These are phyloP conservation scores for Eucalyptus pumila DNA, from an alignment of 345 rosid species.

Conservation along the genomic window DNA sequence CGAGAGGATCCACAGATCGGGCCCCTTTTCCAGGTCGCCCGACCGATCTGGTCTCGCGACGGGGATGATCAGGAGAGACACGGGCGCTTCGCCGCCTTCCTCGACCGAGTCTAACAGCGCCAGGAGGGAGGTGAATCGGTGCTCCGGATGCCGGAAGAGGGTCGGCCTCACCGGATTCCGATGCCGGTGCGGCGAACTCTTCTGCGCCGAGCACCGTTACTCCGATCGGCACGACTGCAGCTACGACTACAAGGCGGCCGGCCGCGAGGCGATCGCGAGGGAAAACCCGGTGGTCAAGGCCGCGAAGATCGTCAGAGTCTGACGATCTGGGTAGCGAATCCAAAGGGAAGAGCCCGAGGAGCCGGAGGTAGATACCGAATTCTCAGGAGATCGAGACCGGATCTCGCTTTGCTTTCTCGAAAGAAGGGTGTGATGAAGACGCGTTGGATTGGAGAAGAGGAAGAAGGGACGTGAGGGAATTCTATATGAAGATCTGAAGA, in stretches of 20 bases:
- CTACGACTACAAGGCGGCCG: constrained; percentile 83
- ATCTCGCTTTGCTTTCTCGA: neutral
- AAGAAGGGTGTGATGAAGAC: neutral
- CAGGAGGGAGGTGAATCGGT: constrained; percentile 62
- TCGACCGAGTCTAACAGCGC: constrained; percentile 10
- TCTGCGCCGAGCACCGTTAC: constrained; percentile 88
- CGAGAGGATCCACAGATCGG: constrained; percentile 45
- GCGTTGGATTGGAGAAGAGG: neutral
- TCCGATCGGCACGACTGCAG: constrained; percentile 94
- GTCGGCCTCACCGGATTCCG: constrained; percentile 97
- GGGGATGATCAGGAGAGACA: constrained; percentile 1
- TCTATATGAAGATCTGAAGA: neutral
- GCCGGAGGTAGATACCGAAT: neutral
- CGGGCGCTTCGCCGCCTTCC: neutral
- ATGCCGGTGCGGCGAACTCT: constrained; percentile 92
- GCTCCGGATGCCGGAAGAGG: constrained; percentile 73
- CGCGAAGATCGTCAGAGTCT: constrained; percentile 87
- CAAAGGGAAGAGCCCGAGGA: neutral
- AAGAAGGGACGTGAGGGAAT: neutral
- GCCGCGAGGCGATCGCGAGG: constrained; percentile 86
- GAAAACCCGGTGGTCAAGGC: constrained; percentile 96
- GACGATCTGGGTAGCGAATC: neutral
- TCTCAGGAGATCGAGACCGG: neutral
- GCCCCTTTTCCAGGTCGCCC: constrained; percentile 5
- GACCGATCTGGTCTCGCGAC: constrained; percentile 1